A percentile compares a stretch with the other conserved stretches of the same genome.
These are phyloP conservation scores for Lizonia empirigonia DNA, from an alignment of 2,329 filamentous ascomycete species.

Conservation along the genomic window DNA sequence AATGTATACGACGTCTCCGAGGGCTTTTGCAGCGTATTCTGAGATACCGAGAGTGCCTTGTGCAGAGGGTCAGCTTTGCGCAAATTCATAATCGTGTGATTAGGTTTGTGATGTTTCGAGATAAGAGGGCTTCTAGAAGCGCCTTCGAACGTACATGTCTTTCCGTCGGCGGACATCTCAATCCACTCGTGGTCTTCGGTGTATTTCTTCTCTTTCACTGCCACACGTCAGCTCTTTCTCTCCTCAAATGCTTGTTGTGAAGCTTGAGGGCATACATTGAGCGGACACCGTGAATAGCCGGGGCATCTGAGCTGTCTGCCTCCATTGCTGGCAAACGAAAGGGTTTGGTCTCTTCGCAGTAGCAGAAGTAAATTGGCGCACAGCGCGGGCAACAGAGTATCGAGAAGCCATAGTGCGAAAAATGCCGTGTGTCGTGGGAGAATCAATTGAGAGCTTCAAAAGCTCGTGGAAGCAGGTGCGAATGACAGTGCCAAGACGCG, in stretches of 20 bases:
- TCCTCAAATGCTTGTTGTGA: constrained; percentile 5
- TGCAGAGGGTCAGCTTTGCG: constrained; percentile 8
- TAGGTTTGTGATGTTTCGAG: background rate
- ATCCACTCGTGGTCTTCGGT: constrained; percentile 99
- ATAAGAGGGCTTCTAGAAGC: background rate
- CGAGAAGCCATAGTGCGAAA: constrained; percentile 44
- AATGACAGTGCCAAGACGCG: constrained; percentile 13
- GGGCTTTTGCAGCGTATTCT: constrained; percentile 85
- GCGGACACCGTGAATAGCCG: constrained; percentile 50
- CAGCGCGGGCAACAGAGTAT: constrained; percentile 39
- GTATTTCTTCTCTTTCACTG: constrained; percentile 78
- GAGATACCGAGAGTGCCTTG: constrained; percentile 80
- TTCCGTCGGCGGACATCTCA: constrained; percentile 81
- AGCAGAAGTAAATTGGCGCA: constrained; percentile 43
- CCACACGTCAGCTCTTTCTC: constrained; percentile 20
- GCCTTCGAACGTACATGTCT: constrained; percentile 64
- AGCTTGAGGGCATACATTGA: constrained; percentile 32
- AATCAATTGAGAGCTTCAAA: constrained; percentile 13
- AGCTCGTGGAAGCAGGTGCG: constrained; percentile 8
- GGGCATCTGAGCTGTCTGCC: constrained; percentile 27
- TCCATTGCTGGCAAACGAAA: constrained; percentile 35
- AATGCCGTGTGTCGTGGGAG: constrained; percentile 14
- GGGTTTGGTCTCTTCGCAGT: constrained; percentile 31
- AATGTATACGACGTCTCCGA: constrained; percentile 96
- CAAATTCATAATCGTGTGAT: background rate